A percentile compares a stretch with the other conserved stretches of the same genome.
Evolutionary conservation across 1,139 yeast genomes (phyloP).

Genomic region (Protomyces macrosporus): DNA sequence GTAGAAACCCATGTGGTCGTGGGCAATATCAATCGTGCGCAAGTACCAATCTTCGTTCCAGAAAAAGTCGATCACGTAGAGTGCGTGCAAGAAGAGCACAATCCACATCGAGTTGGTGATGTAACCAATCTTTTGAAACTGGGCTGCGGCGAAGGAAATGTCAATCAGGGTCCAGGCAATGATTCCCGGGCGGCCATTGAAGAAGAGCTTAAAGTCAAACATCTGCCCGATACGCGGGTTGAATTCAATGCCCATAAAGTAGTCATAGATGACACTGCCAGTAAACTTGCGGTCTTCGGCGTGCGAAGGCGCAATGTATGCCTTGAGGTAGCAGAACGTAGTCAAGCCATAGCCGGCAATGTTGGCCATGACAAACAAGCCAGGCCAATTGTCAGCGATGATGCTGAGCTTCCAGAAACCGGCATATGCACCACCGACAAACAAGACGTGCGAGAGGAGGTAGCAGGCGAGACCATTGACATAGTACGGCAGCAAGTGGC

Average conservation of each 20-base stretch:
- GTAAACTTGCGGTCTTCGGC: constrained; percentile 27
- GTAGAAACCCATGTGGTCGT: constrained; percentile 99
- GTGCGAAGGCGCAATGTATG: constrained; percentile 26
- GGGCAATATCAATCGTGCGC: constrained; percentile 89
- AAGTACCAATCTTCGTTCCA: constrained; percentile 45
- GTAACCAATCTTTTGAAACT: constrained; percentile 56
- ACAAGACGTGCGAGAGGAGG: constrained; percentile 25
- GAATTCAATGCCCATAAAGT: constrained; percentile 95
- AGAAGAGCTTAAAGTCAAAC: constrained; percentile 82
- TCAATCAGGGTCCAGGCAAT: constrained; percentile 77
- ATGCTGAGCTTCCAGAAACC: constrained; percentile 19
- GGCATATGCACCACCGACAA: constrained; percentile 10
- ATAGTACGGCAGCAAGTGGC: constrained; percentile 25
- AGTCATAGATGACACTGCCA: constrained; percentile 45
- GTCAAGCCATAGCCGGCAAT: constrained; percentile 24
- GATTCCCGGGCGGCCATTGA: constrained; percentile 93
- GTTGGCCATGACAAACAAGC: constrained; percentile 25
- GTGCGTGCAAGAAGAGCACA: constrained; percentile 64
- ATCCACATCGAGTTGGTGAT: constrained; percentile 68
- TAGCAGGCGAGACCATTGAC: constrained; percentile 27
- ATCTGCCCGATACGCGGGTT: constrained; percentile 74
- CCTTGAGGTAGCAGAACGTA: constrained; percentile 26
- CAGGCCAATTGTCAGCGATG: constrained; percentile 27
- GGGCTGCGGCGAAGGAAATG: constrained; percentile 73
- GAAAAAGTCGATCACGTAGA: constrained; percentile 82